Conservation (phyloP, 371 early-diverging fungal species). For the Synchytrium microbalum region DNA sequence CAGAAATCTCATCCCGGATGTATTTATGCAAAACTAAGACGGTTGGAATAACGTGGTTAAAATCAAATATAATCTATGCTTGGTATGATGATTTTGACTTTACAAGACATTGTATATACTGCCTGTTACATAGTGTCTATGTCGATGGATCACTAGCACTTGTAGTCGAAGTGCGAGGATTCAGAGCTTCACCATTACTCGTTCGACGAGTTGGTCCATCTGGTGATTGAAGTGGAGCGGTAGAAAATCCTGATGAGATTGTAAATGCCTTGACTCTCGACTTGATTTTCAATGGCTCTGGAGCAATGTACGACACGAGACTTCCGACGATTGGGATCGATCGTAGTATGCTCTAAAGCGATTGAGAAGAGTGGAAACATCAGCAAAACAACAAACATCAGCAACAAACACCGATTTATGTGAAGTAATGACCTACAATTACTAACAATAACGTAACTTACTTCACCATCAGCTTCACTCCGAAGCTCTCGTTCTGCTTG, state of each 20-base stretch:
- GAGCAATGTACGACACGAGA: not conserved
- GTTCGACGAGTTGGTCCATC: not conserved
- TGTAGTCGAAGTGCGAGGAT: too few species aligned
- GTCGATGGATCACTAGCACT: too few species aligned
- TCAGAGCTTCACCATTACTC: too few species aligned
- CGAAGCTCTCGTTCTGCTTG: slow-evolving; percentile 1
- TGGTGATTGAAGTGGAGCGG: not conserved
- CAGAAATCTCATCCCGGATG: too few species aligned
- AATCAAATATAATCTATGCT: too few species aligned
- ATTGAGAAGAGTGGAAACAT: too few species aligned
- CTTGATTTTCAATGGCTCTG: not conserved
- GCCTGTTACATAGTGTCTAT: too few species aligned
- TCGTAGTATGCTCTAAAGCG: not conserved
- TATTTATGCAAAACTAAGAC: too few species aligned
- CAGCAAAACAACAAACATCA: not conserved
- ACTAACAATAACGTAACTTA: not conserved
- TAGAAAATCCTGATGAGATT: not conserved
- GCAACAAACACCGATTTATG: not conserved
- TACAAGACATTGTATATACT: too few species aligned
- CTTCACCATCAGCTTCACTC: slow-evolving; percentile 5
- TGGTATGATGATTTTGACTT: too few species aligned
- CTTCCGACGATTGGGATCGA: not conserved
- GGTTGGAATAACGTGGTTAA: too few species aligned
- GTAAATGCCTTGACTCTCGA: not conserved
- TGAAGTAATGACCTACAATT: not conserved